A percentile compares a stretch with the other conserved stretches of the same genome.
These are phyloP conservation scores for Skeletonema marinoi DNA, from an alignment of 108 stramenopile species.

Conservation along the genomic window DNA sequence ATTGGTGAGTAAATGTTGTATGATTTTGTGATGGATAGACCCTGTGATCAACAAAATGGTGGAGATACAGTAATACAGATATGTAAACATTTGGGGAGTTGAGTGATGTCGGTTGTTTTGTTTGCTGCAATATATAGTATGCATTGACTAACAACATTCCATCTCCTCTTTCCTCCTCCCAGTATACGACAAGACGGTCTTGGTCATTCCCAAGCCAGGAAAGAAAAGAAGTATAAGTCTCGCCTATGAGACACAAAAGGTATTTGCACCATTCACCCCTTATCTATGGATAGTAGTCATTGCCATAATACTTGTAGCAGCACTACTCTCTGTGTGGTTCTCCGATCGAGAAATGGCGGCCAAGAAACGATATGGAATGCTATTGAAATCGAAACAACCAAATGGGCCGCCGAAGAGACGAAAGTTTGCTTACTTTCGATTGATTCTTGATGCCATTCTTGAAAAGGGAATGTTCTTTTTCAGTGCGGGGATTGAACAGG, in stretches of 20 bases:
- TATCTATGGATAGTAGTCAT: not conserved
- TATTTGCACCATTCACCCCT: constrained; percentile 12
- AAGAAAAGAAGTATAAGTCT: not conserved
- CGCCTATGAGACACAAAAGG: constrained; percentile 6
- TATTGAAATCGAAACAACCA: not conserved
- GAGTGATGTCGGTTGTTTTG: too few relatives aligned
- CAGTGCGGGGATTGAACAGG: constrained; percentile 24
- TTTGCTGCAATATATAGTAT: not conserved
- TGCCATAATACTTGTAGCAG: not conserved
- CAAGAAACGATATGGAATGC: not conserved
- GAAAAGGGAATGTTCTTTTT: constrained; percentile 20
- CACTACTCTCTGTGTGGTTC: constrained; percentile 3
- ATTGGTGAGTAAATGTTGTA: not conserved
- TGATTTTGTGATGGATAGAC: not conserved
- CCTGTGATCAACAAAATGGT: too few relatives aligned
- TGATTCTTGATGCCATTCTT: not conserved
- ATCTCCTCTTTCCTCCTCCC: too few relatives aligned
- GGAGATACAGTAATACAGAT: too few relatives aligned
- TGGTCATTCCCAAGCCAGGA: constrained; percentile 19
- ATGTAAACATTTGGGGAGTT: too few relatives aligned
- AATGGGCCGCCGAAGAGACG: not conserved
- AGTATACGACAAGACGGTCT: constrained; percentile 27
- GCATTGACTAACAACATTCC: too few relatives aligned
- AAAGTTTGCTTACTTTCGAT: not conserved
- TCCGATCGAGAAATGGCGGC: constrained; percentile 4